These are phyloP conservation scores for Coemansia sp. DNA, from an alignment of 192 early-diverging fungal genomes.

Conservation along the genomic window DNA sequence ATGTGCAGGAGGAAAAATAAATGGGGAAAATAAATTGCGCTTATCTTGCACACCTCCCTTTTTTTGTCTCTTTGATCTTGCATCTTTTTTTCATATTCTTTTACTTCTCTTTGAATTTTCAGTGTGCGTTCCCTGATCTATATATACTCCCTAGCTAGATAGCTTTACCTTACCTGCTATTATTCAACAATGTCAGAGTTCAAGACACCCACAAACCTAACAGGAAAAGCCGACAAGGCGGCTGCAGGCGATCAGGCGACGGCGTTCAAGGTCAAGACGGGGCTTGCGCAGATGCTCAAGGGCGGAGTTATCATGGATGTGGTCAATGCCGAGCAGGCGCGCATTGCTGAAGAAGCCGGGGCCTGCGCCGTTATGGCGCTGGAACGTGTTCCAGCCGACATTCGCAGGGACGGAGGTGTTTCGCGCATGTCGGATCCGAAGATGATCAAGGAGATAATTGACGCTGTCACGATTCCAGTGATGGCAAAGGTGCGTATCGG, in stretches of 20 bases:
- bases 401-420: conserved; percentile 92
- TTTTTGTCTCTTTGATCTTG: not conserved
- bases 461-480: conserved; percentile 91
- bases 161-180: not conserved
- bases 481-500: conserved; percentile 97
- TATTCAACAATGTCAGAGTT: conserved; percentile 41
- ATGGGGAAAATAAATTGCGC: not conserved
- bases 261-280: conserved; percentile 88
- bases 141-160: no score
- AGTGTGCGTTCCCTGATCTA: no score
- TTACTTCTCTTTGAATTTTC: not conserved
- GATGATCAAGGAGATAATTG: conserved; percentile 91
- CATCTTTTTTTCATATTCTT: not conserved
- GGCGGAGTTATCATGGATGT: conserved; percentile 99
- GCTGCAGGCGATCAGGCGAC: not conserved
- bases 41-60: not conserved
- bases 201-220: conserved; percentile 64
- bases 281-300: conserved; percentile 98
- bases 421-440: conserved; percentile 93
- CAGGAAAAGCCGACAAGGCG: conserved; percentile 23
- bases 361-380: conserved; percentile 97
- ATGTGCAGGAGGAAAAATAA: not conserved
- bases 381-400: conserved; percentile 98
- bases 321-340: conserved; percentile 94
- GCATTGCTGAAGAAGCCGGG: conserved; percentile 96